Percentiles rank a stretch among this genome's conserved stretches.
Conservation (phyloP, 805 yeast genomes). For the Groenewaldozyma tartarivorans region DNA sequence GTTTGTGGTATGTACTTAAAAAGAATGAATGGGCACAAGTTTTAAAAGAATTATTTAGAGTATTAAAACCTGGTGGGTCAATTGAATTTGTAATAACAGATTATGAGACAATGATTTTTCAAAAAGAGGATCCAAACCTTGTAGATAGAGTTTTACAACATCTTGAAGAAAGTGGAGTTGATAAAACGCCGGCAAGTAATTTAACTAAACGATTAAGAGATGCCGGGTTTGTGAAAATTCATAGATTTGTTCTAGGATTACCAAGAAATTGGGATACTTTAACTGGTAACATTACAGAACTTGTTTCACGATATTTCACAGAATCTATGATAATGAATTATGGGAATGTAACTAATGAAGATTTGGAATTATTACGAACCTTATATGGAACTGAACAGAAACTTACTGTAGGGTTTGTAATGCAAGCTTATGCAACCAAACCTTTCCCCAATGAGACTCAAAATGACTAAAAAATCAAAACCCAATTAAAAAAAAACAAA, state of each 20-base stretch:
- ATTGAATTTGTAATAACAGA: constrained; percentile 22
- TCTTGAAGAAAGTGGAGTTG: constrained; percentile 12
- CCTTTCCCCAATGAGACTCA: background rate
- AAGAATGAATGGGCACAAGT: constrained; percentile 19
- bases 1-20: constrained; percentile 24
- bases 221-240: constrained; percentile 21
- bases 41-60: constrained; percentile 20
- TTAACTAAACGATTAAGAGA: constrained; percentile 12
- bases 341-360: constrained; percentile 23
- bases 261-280: constrained; percentile 27
- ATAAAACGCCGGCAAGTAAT: constrained; percentile 12
- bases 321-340: constrained; percentile 25
- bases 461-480: too few relatives aligned
- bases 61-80: constrained; percentile 26
- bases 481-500: too few relatives aligned
- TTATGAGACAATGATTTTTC: constrained; percentile 16
- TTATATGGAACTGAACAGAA: background rate
- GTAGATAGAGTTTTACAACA: constrained; percentile 11
- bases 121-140: constrained; percentile 12
- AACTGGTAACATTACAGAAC: constrained; percentile 23
- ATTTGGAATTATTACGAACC: constrained; percentile 2
- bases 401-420: constrained; percentile 9
- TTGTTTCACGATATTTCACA: constrained; percentile 20
- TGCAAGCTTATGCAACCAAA: constrained; percentile 14
- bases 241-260: constrained; percentile 20